Percentiles rank a stretch among this genome's conserved stretches.
phyloP scores from a whole-genome alignment of 352 stramenopile genomes.

The Phytophthora kernoviae region DNA sequence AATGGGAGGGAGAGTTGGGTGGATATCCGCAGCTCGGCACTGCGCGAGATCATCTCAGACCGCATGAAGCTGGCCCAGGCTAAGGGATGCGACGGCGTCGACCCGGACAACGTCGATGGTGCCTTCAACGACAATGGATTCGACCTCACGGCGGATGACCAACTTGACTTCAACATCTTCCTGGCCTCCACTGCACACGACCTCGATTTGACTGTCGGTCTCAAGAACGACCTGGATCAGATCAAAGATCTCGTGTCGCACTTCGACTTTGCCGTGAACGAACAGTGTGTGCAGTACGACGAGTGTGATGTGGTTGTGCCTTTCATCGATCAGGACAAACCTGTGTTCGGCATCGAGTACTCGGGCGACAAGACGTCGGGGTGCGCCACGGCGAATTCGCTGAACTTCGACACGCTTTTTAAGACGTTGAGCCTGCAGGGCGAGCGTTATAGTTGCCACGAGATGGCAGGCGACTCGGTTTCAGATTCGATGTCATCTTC shows the following conservation, averaged over 20 bases:
- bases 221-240: slow-evolving; percentile 63
- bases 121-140: slow-evolving; percentile 44
- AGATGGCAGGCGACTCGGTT: slow-evolving; percentile 8
- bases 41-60: slow-evolving; percentile 44
- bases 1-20: slow-evolving; percentile 48
- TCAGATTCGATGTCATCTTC: neutral
- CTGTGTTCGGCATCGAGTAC: slow-evolving; percentile 71
- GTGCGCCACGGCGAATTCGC: slow-evolving; percentile 34
- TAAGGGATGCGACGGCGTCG: slow-evolving; percentile 61
- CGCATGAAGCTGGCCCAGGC: slow-evolving; percentile 48
- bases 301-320: slow-evolving; percentile 44
- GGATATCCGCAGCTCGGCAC: slow-evolving; percentile 35
- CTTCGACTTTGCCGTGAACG: slow-evolving; percentile 69
- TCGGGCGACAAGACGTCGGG: slow-evolving; percentile 31
- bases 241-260: slow-evolving; percentile 38
- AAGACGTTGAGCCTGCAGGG: slow-evolving; percentile 37
- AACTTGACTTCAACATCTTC: slow-evolving; percentile 58
- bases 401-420: slow-evolving; percentile 47
- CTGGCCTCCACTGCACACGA: slow-evolving; percentile 44
- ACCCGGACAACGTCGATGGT: slow-evolving; percentile 64
- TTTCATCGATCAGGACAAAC: slow-evolving; percentile 55
- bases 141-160: slow-evolving; percentile 35
- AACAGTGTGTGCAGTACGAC: slow-evolving; percentile 59
- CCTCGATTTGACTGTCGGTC: slow-evolving; percentile 45
- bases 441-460: slow-evolving; percentile 42